Evolutionary conservation across 2,329 filamentous ascomycete genomes (phyloP).

Genomic region (Exophiala phaeomuriformis): DNA sequence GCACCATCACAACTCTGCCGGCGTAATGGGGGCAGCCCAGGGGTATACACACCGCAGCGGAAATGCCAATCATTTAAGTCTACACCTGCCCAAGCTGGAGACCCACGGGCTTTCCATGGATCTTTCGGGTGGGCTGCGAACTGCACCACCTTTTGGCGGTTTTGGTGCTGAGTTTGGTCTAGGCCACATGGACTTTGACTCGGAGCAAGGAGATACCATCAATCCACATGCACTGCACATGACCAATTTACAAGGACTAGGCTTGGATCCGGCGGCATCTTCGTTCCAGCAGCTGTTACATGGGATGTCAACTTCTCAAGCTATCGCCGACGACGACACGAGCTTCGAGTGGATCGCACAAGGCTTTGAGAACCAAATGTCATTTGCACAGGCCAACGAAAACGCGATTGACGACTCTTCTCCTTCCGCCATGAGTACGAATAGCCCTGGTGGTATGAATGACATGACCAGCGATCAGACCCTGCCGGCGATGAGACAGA

Average conservation of each 20-base stretch:
- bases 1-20: slow-evolving; percentile 69
- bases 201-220: slow-evolving; percentile 49
- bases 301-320: slow-evolving; percentile 53
- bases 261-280: slow-evolving; percentile 36
- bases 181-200: slow-evolving; percentile 51
- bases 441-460: slow-evolving; percentile 83
- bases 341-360: slow-evolving; percentile 71
- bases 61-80: slow-evolving; percentile 59
- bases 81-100: slow-evolving; percentile 74
- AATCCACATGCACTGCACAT: slow-evolving; percentile 70
- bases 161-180: slow-evolving; percentile 62
- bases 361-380: slow-evolving; percentile 71
- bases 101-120: slow-evolving; percentile 66
- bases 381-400: slow-evolving; percentile 62
- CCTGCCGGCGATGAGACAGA: slow-evolving; percentile 23
- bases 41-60: slow-evolving; percentile 64
- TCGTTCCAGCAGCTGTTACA: slow-evolving; percentile 40
- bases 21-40: slow-evolving; percentile 50
- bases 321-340: slow-evolving; percentile 59
- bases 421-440: slow-evolving; percentile 89
- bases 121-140: slow-evolving; percentile 61
- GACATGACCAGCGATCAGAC: slow-evolving; percentile 81
- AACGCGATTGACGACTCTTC: slow-evolving; percentile 86
- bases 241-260: slow-evolving; percentile 57
- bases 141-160: slow-evolving; percentile 66